Percentiles rank a stretch among this genome's conserved stretches.
These are phyloP conservation scores for Tilletia caries DNA, from an alignment of 1,284 basidiomycete genomes.

Conservation along the genomic window DNA sequence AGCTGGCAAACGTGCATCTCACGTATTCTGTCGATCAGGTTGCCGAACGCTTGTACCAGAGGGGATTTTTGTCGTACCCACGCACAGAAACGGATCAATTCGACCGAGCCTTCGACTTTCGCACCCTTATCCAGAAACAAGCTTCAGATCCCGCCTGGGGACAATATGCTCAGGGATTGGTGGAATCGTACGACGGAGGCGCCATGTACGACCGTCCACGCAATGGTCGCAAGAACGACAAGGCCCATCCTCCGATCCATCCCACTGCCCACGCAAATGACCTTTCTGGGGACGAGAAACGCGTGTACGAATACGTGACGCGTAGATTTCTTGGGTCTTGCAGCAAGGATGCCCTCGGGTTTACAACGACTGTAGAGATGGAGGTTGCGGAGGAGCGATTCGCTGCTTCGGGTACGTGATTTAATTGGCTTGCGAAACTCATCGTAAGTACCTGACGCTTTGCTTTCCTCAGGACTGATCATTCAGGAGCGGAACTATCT, in stretches of 20 bases:
- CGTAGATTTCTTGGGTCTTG: constrained; percentile 89
- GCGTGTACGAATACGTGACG: constrained; percentile 90
- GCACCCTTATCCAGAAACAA: constrained; percentile 81
- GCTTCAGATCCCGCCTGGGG: constrained; percentile 79
- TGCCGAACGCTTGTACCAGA: constrained; percentile 91
- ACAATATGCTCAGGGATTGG: constrained; percentile 60
- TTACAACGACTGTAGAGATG: constrained; percentile 82
- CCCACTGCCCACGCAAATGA: constrained; percentile 83
- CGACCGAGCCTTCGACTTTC: constrained; percentile 88
- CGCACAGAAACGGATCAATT: constrained; percentile 98
- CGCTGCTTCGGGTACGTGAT: constrained; percentile 67
- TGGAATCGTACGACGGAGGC: constrained; percentile 20
- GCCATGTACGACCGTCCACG: constrained; percentile 76
- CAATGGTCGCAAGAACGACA: constrained; percentile 90
- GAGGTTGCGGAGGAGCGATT: constrained; percentile 81
- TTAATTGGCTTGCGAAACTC: neutral
- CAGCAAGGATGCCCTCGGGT: constrained; percentile 86
- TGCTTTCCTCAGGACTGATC: constrained; percentile 63
- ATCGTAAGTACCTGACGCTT: neutral
- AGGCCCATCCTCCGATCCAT: constrained; percentile 98
- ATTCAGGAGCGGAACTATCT: constrained; percentile 82
- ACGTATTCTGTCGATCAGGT: constrained; percentile 59
- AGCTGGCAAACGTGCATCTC: no score
- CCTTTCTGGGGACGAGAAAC: constrained; percentile 78
- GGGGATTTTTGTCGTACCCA: constrained; percentile 92